A percentile compares a stretch with the other conserved stretches of the same genome.
Evolutionary conservation across 1,284 basidiomycete species (phyloP).

Genomic region (Leccinum solheimii): DNA sequence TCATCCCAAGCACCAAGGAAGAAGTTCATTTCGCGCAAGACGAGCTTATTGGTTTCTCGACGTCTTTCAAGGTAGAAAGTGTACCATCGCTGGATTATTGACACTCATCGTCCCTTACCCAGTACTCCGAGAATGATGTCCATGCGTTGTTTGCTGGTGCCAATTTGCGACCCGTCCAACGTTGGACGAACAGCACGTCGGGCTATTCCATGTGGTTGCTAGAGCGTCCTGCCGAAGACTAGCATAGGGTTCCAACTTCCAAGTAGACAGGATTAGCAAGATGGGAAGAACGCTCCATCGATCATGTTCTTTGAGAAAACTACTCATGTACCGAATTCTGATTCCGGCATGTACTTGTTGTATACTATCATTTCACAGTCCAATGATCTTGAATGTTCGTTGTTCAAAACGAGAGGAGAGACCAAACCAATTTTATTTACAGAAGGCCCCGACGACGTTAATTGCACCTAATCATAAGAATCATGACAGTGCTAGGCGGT

Average conservation of each 20-base stretch:
- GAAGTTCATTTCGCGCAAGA: slow-evolving; percentile 56
- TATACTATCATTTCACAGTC: slow-evolving; percentile 79
- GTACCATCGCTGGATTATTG: background rate
- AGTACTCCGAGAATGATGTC: slow-evolving; percentile 84
- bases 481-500: background rate
- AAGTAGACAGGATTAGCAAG: slow-evolving; percentile 67
- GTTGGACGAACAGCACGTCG: slow-evolving; percentile 77
- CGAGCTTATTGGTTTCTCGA: slow-evolving; percentile 86
- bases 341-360: slow-evolving; percentile 87
- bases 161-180: slow-evolving; percentile 82
- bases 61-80: slow-evolving; percentile 76
- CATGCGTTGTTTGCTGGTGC: slow-evolving; percentile 73
- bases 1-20: slow-evolving; percentile 48
- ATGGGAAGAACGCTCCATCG: slow-evolving; percentile 81
- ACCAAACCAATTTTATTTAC: slow-evolving; percentile 49
- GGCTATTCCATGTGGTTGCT: slow-evolving; percentile 90
- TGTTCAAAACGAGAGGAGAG: background rate
- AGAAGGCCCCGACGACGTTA: slow-evolving; percentile 79
- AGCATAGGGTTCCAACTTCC: slow-evolving; percentile 45
- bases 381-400: background rate
- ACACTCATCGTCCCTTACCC: slow-evolving; percentile 7
- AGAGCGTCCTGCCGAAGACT: slow-evolving; percentile 53
- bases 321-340: slow-evolving; percentile 47
- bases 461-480: background rate
- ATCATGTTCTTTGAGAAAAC: slow-evolving; percentile 89